Percentiles rank a stretch among this genome's conserved stretches.
phyloP scores from a whole-genome alignment of 2,329 filamentous ascomycete genomes.

The Pestalotiopsis sp. region DNA sequence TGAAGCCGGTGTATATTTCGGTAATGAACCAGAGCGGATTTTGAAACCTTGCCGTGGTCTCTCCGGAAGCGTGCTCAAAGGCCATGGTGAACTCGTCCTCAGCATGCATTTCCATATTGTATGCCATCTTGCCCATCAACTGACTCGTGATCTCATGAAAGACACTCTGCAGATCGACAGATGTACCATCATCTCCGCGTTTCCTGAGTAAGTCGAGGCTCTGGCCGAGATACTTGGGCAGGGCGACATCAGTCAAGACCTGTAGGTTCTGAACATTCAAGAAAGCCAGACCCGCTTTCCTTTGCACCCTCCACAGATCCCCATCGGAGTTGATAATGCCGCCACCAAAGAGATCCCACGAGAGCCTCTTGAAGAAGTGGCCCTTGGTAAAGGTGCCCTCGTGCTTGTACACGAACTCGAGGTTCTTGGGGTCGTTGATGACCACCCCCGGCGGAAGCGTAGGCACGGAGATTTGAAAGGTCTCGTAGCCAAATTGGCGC shows the following conservation, averaged over 20 bases:
- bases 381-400: slow-evolving; percentile 65
- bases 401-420: slow-evolving; percentile 66
- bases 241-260: slow-evolving; percentile 57
- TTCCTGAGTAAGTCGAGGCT: slow-evolving; percentile 42
- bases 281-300: slow-evolving; percentile 64
- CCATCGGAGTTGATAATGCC: slow-evolving; percentile 71
- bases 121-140: slow-evolving; percentile 70
- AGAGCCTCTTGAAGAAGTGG: slow-evolving; percentile 60
- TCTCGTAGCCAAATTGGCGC: slow-evolving; percentile 58
- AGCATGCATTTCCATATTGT: slow-evolving; percentile 69
- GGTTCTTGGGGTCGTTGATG: slow-evolving; percentile 62
- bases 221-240: slow-evolving; percentile 56
- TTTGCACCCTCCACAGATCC: slow-evolving; percentile 64
- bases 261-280: slow-evolving; percentile 61
- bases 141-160: slow-evolving; percentile 68
- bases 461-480: slow-evolving; percentile 65
- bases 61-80: slow-evolving; percentile 65
- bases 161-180: slow-evolving; percentile 60
- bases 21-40: slow-evolving; percentile 66
- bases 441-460: slow-evolving; percentile 65
- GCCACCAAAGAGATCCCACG: slow-evolving; percentile 66
- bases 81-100: slow-evolving; percentile 62
- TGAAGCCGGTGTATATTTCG: slow-evolving; percentile 53
- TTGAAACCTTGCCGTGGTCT: slow-evolving; percentile 64
- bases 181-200: slow-evolving; percentile 25